These are phyloP conservation scores for Clonostachys byssicola DNA, from an alignment of 2,329 filamentous ascomycete species.

Conservation along the genomic window DNA sequence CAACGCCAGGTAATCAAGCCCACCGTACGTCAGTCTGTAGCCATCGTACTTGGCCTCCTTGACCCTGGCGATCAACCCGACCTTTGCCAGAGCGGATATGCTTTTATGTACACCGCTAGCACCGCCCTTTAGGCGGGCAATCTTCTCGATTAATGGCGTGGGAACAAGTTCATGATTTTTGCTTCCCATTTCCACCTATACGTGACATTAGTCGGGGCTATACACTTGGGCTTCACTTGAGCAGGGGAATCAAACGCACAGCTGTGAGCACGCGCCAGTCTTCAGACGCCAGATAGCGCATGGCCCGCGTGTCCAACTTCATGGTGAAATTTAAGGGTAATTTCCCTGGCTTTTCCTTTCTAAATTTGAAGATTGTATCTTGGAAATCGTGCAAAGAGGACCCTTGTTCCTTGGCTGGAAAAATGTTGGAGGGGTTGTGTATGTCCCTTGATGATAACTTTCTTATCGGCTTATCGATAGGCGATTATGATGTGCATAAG, in stretches of 20 bases:
- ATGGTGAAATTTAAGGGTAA: constrained; percentile 41
- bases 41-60: constrained; percentile 98
- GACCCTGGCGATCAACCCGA: constrained; percentile 83
- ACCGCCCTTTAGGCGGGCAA: constrained; percentile 76
- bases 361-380: too few species aligned
- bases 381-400: too few species aligned
- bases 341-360: too few species aligned
- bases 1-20: constrained; percentile 94
- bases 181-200: constrained; percentile 84
- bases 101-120: constrained; percentile 76
- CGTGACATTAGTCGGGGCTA: constrained; percentile 11
- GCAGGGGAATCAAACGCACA: constrained; percentile 47
- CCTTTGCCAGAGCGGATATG: constrained; percentile 90
- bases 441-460: too few species aligned
- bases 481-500: background rate
- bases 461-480: constrained; percentile 20
- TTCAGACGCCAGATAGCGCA: constrained; percentile 87
- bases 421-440: too few species aligned
- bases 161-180: constrained; percentile 97
- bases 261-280: constrained; percentile 95
- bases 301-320: constrained; percentile 91
- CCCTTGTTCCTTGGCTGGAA: too few species aligned
- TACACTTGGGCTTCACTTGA: background rate
- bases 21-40: constrained; percentile 93
- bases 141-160: constrained; percentile 79